phyloP scores from a whole-genome alignment of 164 flowering plant species.

The Warburgia ugandensis region DNA sequence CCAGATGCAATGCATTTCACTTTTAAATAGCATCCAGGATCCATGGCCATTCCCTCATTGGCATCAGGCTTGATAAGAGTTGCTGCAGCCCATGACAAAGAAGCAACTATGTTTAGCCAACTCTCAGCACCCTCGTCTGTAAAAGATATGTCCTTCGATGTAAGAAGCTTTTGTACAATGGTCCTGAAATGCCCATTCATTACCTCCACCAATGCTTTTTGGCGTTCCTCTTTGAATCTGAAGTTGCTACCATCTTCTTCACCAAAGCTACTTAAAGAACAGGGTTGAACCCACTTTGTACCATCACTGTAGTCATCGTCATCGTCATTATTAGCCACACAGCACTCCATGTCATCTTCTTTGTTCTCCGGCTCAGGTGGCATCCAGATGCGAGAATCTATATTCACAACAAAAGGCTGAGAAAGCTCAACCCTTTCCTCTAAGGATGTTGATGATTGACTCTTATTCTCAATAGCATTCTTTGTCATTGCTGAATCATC shows the following conservation, averaged over 20 bases:
- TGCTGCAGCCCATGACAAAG: slow-evolving; percentile 92
- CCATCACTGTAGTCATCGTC: slow-evolving; percentile 56
- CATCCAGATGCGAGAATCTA: slow-evolving; percentile 45
- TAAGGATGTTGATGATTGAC: no score
- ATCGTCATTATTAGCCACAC: slow-evolving; percentile 47
- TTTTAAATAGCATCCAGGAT: slow-evolving; percentile 72
- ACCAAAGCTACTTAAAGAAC: slow-evolving; percentile 35
- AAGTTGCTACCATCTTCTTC: slow-evolving; percentile 34
- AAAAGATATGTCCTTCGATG: slow-evolving; percentile 47
- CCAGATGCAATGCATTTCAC: slow-evolving; percentile 90
- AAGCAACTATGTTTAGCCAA: slow-evolving; percentile 78
- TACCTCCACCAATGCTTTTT: slow-evolving; percentile 48
- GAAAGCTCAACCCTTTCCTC: slow-evolving; percentile 16
- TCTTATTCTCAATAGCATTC: no score
- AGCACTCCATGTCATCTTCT: slow-evolving; percentile 55
- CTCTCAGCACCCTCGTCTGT: no score
- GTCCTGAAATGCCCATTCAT: slow-evolving; percentile 59
- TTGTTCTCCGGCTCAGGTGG: slow-evolving; percentile 76
- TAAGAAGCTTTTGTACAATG: slow-evolving; percentile 52
- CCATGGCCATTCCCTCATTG: slow-evolving; percentile 51
- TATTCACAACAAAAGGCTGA: slow-evolving; percentile 25
- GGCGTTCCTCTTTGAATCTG: slow-evolving; percentile 46
- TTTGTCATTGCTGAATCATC: slow-evolving; percentile 18
- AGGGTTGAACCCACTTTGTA: slow-evolving; percentile 49
- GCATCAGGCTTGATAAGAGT: slow-evolving; percentile 62